Evolutionary conservation across 129 eudicot genomes (phyloP).

Genomic region (Silybum marianum): DNA sequence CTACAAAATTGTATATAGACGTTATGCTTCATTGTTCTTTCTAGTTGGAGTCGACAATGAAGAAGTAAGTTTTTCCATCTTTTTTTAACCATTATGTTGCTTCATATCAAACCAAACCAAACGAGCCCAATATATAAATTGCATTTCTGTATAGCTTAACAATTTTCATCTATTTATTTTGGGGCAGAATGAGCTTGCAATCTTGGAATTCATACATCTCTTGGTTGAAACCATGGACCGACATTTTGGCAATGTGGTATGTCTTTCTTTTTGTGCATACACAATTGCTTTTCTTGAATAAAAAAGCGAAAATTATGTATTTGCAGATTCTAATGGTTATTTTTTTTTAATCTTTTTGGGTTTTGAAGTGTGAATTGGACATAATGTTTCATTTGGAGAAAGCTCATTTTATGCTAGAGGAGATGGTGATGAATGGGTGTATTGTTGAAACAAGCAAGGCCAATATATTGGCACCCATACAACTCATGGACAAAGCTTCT

Average conservation of each 20-base stretch:
- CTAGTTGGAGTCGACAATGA: constrained; percentile 98
- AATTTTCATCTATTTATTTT: not conserved
- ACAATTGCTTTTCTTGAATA: not conserved
- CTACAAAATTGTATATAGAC: constrained; percentile 93
- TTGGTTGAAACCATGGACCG: constrained; percentile 80
- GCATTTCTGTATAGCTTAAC: not conserved
- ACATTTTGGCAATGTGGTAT: constrained; percentile 69
- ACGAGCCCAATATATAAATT: not conserved
- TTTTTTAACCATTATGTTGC: not conserved
- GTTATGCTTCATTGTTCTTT: constrained; percentile 95
- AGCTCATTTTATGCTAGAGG: constrained; percentile 97
- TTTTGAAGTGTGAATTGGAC: constrained; percentile 81
- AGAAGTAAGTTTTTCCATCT: constrained; percentile 42
- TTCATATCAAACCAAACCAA: not conserved
- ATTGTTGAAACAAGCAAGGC: constrained; percentile 89
- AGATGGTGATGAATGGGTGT: constrained; percentile 96
- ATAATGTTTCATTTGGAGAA: constrained; percentile 96
- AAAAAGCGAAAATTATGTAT: not conserved
- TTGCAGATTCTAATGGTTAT: constrained; percentile 2
- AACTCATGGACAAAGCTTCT: constrained; percentile 87
- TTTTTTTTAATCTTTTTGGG: not conserved
- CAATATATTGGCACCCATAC: constrained; percentile 78
- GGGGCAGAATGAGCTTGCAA: constrained; percentile 55
- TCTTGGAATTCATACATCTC: constrained; percentile 64
- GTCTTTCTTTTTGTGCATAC: not conserved